A percentile compares a stretch with the other conserved stretches of the same genome.
phyloP scores from a whole-genome alignment of 257 asterid species.

The Handroanthus guayacan region DNA sequence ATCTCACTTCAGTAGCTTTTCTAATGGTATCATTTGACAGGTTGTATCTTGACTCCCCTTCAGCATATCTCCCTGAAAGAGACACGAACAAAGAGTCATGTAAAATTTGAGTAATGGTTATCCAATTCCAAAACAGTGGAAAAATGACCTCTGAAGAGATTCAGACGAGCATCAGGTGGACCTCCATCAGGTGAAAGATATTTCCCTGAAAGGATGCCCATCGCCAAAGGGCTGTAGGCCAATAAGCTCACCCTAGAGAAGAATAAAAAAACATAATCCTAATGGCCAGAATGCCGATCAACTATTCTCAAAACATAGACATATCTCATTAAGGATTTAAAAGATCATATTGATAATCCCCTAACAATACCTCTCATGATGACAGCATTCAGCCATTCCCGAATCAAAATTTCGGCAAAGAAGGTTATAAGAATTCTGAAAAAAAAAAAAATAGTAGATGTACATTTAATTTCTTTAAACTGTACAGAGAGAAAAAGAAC shows the following conservation, averaged over 20 bases:
- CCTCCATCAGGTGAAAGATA: conserved; percentile 68
- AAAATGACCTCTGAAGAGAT: conserved; percentile 75
- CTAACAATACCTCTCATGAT: conserved; percentile 77
- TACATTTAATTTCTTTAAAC: neutral
- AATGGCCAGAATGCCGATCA: neutral
- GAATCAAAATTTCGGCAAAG: conserved; percentile 85
- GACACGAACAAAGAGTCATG: conserved; percentile 19
- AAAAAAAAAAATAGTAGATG: conserved; percentile 31
- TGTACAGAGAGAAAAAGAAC: neutral
- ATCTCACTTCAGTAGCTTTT: conserved; percentile 70
- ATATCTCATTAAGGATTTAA: conserved; percentile 2
- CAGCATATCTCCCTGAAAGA: conserved; percentile 74
- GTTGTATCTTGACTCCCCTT: conserved; percentile 93
- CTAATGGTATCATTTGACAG: conserved; percentile 53
- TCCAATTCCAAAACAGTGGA: conserved; percentile 25
- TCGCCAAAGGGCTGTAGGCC: conserved; percentile 95
- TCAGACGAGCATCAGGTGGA: conserved; percentile 64
- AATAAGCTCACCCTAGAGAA: conserved; percentile 56
- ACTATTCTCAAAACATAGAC: neutral
- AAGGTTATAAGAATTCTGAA: conserved; percentile 83
- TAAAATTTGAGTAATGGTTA: conserved; percentile 28
- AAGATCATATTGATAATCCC: conserved; percentile 19
- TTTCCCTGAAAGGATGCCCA: conserved; percentile 95
- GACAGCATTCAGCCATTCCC: conserved; percentile 95
- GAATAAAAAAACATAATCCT: conserved; percentile 20